A percentile compares a stretch with the other conserved stretches of the same genome.
Conservation (phyloP, 2,329 filamentous ascomycete genomes). For the Hirsutella minnesotensis region DNA sequence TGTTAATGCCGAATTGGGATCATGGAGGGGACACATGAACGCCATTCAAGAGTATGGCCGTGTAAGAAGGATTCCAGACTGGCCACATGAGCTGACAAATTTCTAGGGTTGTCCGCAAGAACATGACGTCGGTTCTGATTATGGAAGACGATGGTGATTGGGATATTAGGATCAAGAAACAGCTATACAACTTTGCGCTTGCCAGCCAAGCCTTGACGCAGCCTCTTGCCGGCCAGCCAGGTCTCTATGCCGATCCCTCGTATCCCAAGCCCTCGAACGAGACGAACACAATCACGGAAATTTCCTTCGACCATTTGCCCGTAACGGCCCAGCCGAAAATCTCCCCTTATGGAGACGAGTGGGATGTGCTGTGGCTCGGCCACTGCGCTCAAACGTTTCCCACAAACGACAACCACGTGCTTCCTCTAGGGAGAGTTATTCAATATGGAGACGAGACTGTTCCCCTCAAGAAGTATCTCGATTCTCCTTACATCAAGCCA, state of each 20-base stretch:
- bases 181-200: constrained; percentile 29
- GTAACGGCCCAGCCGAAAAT: constrained; percentile 6
- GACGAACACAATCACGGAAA: constrained; percentile 5
- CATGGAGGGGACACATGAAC: constrained; percentile 29
- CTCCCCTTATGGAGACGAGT: constrained; percentile 37
- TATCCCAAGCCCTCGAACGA: constrained; percentile 7
- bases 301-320: constrained; percentile 11
- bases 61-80: background rate
- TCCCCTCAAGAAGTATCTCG: constrained; percentile 18
- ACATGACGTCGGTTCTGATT: constrained; percentile 35
- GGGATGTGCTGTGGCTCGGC: constrained; percentile 41
- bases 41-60: constrained; percentile 17
- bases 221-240: constrained; percentile 9
- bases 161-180: constrained; percentile 37
- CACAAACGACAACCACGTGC: constrained; percentile 2
- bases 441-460: constrained; percentile 22
- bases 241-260: constrained; percentile 13
- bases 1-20: constrained; percentile 15
- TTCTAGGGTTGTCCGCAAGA: constrained; percentile 29
- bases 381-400: constrained; percentile 30
- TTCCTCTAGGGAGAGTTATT: constrained; percentile 20
- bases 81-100: background rate
- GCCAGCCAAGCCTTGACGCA: constrained; percentile 23
- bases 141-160: constrained; percentile 47
- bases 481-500: constrained; percentile 19